phyloP scores from a whole-genome alignment of 2,329 filamentous ascomycete genomes.

The Nannizzia gypsea region DNA sequence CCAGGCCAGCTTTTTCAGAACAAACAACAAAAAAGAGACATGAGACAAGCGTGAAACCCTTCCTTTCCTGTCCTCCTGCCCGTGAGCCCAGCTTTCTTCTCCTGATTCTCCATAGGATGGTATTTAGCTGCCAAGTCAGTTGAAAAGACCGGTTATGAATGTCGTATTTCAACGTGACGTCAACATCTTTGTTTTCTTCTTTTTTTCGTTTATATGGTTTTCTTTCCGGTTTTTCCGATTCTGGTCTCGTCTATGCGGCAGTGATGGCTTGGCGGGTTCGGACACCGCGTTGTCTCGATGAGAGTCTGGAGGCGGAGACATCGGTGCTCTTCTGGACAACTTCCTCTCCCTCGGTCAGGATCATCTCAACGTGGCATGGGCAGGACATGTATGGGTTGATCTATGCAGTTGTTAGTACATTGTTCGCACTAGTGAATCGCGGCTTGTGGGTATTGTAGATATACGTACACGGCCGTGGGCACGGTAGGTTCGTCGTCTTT shows the following conservation, averaged over 20 bases:
- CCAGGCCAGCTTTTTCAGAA: background rate
- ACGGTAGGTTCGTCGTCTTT: slow-evolving; percentile 98
- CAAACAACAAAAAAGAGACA: background rate
- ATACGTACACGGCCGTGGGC: slow-evolving; percentile 96
- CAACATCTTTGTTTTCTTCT: background rate
- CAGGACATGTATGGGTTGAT: slow-evolving; percentile 99
- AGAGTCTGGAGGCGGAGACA: slow-evolving; percentile 60
- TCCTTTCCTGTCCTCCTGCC: background rate
- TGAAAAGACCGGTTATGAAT: background rate
- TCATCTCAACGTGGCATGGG: slow-evolving; percentile 99
- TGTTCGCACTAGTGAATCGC: too few relatives aligned
- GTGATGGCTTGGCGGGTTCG: slow-evolving; percentile 51
- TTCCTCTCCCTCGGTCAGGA: slow-evolving; percentile 96
- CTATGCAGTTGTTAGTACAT: too few relatives aligned
- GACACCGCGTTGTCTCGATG: slow-evolving; percentile 80
- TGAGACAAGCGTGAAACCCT: background rate
- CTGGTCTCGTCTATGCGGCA: slow-evolving; percentile 33
- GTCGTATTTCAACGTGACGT: background rate
- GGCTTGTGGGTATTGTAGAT: background rate
- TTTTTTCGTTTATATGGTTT: background rate
- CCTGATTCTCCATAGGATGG: background rate
- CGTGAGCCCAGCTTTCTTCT: background rate
- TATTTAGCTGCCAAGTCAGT: background rate
- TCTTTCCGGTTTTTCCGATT: background rate
- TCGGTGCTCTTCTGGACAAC: slow-evolving; percentile 78